Evolutionary conservation across 306 rosid species (phyloP), one percentile per base, ranked within the genome.

Genomic region (Sindora glabra): DNA sequence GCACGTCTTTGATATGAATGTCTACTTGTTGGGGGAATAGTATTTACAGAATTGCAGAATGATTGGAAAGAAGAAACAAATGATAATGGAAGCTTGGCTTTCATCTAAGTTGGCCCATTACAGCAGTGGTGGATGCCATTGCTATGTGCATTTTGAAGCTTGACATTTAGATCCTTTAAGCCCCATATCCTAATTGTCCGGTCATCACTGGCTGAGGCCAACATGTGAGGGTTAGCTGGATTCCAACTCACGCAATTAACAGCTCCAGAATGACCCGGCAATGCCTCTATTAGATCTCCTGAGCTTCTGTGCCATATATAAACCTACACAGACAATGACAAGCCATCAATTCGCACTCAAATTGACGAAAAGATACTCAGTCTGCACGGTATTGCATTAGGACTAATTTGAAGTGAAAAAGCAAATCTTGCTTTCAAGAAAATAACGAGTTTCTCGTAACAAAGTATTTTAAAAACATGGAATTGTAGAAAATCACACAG

Each of bases 201-300:
- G 74, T 94, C 99, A 62, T 94, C 99, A 34, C 99, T 94, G 27
- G 94, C 97, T 0, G 97, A 94, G 70, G 99, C 99, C 57, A 94
- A 72, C 97, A 94, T 86, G 81, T 94, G 95, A 7, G 95, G 94
- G 33, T 94, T 94, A 5, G 81, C 65, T 24, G 99, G 99, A 67
- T 94, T 94, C 99, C 99, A 94, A 71, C 95, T 82, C 65, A 94
- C 99, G 60, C 94, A 84, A 59, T 89, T 94, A 22, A 94, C 97
- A 22, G 99, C 82, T 49, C 99, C 99, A 23, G 99, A 86, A 69
- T 94, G 99, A 23, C 99, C 99, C 1, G 90, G 74, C 71, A 94
- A 75, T 36, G 87, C 56, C 65, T 78, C 87, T 61, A 94, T 67
- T 50, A 83, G 83, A 69, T 84, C 97, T 48, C 84, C 84, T 2